A percentile compares a stretch with the other conserved stretches of the same genome.
These are phyloP conservation scores for Lichtheimia ornata DNA, from an alignment of 371 early-diverging fungal species.

Conservation along the genomic window DNA sequence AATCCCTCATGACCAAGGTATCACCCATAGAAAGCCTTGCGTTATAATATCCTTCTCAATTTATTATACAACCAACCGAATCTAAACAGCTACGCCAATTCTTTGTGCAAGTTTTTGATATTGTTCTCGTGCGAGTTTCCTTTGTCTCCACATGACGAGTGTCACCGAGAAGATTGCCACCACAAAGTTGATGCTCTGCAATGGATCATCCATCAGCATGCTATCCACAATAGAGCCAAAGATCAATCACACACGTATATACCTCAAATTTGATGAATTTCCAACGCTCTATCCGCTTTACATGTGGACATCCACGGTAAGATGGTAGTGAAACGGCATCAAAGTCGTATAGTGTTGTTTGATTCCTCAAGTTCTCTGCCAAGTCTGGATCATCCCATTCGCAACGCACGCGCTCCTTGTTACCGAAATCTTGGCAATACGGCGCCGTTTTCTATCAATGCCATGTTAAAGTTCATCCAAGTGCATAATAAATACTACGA, in stretches of 20 bases:
- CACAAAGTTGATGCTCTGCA: conserved; percentile 29
- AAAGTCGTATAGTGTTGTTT: conserved; percentile 33
- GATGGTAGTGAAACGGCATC: conserved; percentile 43
- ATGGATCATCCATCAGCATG: neutral
- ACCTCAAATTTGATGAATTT: conserved; percentile 43
- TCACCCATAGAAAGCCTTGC: too few relatives aligned
- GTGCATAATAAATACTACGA: neutral
- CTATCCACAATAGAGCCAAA: neutral
- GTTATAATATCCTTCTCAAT: too few relatives aligned
- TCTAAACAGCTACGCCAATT: conserved; percentile 37
- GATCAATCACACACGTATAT: neutral
- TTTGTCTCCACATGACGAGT: conserved; percentile 44
- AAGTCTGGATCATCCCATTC: conserved; percentile 47
- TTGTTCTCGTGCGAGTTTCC: conserved; percentile 41
- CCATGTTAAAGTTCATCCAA: neutral
- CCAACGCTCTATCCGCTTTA: conserved; percentile 35
- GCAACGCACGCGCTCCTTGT: conserved; percentile 46
- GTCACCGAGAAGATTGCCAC: conserved; percentile 33
- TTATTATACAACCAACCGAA: too few relatives aligned
- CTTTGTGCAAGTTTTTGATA: conserved; percentile 42
- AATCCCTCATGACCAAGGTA: too few relatives aligned
- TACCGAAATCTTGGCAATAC: conserved; percentile 47
- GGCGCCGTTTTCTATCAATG: conserved; percentile 44
- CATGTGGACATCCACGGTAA: conserved; percentile 42
- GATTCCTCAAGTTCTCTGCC: conserved; percentile 27